Conservation (phyloP, 2,329 filamentous ascomycete species). For the Stachybotrys chartarum region DNA sequence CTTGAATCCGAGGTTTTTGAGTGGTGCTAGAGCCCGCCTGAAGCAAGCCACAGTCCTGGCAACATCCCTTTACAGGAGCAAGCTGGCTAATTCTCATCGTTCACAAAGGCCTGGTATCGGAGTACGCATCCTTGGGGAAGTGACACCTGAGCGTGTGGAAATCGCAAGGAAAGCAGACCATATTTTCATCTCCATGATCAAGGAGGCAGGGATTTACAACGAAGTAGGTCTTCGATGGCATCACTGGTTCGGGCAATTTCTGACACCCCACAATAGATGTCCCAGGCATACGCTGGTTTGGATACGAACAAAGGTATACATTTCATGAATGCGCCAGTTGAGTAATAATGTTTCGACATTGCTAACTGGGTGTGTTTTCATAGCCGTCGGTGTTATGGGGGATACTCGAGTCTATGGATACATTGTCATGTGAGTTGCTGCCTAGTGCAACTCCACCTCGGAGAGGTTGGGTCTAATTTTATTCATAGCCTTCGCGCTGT, state of each 20-base stretch:
- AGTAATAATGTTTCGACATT: background rate
- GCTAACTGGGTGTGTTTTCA: constrained; percentile 4
- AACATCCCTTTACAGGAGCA: no score
- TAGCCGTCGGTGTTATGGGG: constrained; percentile 28
- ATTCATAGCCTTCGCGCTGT: no score
- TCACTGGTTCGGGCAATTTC: background rate
- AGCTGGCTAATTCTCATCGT: background rate
- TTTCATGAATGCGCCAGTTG: background rate
- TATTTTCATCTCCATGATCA: constrained; percentile 70
- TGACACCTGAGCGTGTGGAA: constrained; percentile 66
- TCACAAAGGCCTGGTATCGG: constrained; percentile 45
- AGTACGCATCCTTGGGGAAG: constrained; percentile 75
- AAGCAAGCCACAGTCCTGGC: no score
- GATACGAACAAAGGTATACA: constrained; percentile 11
- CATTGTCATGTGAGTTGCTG: constrained; percentile 11
- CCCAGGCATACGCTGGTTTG: constrained; percentile 18
- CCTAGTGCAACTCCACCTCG: background rate
- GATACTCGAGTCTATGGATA: constrained; percentile 22
- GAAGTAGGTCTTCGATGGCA: constrained; percentile 9
- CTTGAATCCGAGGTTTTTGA: background rate
- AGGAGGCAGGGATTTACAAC: constrained; percentile 53
- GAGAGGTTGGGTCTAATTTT: no score
- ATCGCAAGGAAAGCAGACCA: constrained; percentile 66
- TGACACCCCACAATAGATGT: constrained; percentile 6
- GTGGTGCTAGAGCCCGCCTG: no score